A percentile compares a stretch with the other conserved stretches of the same genome.
Conservation (phyloP, 2,329 filamentous ascomycete genomes). For the Lachnellula cervina region DNA sequence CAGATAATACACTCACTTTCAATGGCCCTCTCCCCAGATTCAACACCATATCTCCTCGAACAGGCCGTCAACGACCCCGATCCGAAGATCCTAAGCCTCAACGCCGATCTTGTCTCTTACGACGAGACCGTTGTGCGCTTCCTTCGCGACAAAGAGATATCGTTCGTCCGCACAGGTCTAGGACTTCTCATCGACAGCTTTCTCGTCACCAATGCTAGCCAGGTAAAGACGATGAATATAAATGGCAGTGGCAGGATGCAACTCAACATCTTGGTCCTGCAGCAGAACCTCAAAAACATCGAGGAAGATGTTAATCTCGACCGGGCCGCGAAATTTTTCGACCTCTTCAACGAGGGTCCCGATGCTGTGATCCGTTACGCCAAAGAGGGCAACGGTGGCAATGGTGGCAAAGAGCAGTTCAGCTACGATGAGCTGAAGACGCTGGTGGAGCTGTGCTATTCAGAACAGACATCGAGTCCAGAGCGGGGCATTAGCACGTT, state of each 20-base stretch:
- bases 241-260: constrained; percentile 83
- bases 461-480: constrained; percentile 60
- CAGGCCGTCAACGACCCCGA: constrained; percentile 74
- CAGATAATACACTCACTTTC: constrained; percentile 76
- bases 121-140: constrained; percentile 75
- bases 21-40: constrained; percentile 55
- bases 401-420: constrained; percentile 42
- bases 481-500: constrained; percentile 63
- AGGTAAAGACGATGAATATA: constrained; percentile 76
- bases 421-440: constrained; percentile 62
- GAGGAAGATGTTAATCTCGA: constrained; percentile 64
- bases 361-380: constrained; percentile 62
- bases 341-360: constrained; percentile 60
- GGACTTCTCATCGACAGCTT: constrained; percentile 73
- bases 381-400: constrained; percentile 39
- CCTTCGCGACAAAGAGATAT: constrained; percentile 65
- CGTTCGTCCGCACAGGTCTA: constrained; percentile 73
- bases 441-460: constrained; percentile 62
- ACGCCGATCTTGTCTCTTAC: constrained; percentile 78
- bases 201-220: constrained; percentile 66
- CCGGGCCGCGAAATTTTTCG: constrained; percentile 62
- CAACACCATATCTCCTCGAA: constrained; percentile 59
- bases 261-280: constrained; percentile 88
- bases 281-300: constrained; percentile 95
- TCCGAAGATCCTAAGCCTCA: constrained; percentile 74